A percentile compares a stretch with the other conserved stretches of the same genome.
Conservation (phyloP, 208 protist species). For the Leptomonas seymouri region DNA sequence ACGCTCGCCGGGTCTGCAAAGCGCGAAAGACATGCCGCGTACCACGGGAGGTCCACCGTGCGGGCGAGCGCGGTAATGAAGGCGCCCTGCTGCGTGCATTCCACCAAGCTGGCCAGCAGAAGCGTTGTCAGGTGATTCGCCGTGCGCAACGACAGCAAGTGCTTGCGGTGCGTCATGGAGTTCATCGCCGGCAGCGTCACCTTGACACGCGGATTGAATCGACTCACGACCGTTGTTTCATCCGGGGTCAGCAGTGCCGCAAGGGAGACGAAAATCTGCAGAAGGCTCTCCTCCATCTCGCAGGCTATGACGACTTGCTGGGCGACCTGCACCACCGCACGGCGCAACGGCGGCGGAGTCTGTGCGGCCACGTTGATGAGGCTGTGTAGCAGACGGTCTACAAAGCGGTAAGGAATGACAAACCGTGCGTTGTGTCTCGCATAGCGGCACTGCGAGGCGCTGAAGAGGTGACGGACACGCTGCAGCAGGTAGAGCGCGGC, state of each 20-base stretch:
- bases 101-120: conserved; percentile 63
- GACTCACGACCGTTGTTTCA: conserved; percentile 28
- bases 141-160: conserved; percentile 41
- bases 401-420: conserved; percentile 58
- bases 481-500: conserved; percentile 55
- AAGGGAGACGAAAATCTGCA: conserved; percentile 59
- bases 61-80: conserved; percentile 54
- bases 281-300: conserved; percentile 63
- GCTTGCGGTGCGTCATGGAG: conserved; percentile 27
- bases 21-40: conserved; percentile 53
- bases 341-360: conserved; percentile 43
- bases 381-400: conserved; percentile 76
- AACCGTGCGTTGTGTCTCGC: conserved; percentile 70
- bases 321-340: conserved; percentile 51
- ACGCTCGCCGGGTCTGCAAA: conserved; percentile 75
- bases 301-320: conserved; percentile 77
- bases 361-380: conserved; percentile 39
- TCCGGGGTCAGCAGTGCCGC: conserved; percentile 66
- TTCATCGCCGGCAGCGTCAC: conserved; percentile 47
- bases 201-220: conserved; percentile 26
- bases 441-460: conserved; percentile 55
- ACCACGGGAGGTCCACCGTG: conserved; percentile 72
- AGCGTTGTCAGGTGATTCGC: conserved; percentile 51
- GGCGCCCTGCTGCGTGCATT: conserved; percentile 40
- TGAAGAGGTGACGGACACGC: conserved; percentile 57